Evolutionary conservation across 208 protist genomes (phyloP).

Genomic region (Acanthamoeba sp.): DNA sequence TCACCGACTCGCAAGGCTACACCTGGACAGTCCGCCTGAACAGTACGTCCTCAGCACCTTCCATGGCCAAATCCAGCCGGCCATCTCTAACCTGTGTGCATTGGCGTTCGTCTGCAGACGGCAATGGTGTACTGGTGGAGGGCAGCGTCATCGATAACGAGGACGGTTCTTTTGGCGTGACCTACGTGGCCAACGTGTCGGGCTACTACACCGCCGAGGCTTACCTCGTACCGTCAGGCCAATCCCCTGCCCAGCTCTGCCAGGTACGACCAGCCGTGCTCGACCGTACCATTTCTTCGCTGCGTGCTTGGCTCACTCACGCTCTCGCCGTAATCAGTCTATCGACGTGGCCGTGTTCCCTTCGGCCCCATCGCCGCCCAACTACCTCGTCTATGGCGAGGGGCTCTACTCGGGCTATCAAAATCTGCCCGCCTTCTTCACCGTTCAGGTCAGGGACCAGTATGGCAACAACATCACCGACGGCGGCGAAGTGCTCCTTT

Average conservation of each 20-base stretch:
- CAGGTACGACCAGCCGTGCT: constrained; percentile 7
- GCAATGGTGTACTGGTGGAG: background rate
- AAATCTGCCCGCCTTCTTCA: constrained; percentile 37
- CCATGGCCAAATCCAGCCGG: too few relatives aligned
- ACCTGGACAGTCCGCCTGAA: background rate
- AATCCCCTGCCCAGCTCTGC: background rate
- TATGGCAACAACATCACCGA: constrained; percentile 72
- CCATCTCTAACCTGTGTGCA: background rate
- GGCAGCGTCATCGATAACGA: constrained; percentile 14
- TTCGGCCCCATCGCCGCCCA: background rate
- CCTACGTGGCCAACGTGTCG: constrained; percentile 1
- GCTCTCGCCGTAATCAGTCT: too few relatives aligned
- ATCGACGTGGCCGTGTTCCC: constrained; percentile 16
- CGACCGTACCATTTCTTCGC: too few relatives aligned
- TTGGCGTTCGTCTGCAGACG: background rate
- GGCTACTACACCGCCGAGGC: constrained; percentile 19
- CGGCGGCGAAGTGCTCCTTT: background rate
- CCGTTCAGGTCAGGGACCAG: constrained; percentile 40
- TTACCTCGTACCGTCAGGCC: constrained; percentile 28
- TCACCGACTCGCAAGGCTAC: constrained; percentile 9
- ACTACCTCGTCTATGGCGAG: constrained; percentile 56
- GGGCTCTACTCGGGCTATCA: constrained; percentile 12
- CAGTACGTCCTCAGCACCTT: background rate
- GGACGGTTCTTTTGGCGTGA: constrained; percentile 23
- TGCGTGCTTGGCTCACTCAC: too few relatives aligned